Evolutionary conservation across 1,284 basidiomycete species (phyloP), one percentile per base, ranked within the genome.

Genomic region (Heterobasidion occidentale): DNA sequence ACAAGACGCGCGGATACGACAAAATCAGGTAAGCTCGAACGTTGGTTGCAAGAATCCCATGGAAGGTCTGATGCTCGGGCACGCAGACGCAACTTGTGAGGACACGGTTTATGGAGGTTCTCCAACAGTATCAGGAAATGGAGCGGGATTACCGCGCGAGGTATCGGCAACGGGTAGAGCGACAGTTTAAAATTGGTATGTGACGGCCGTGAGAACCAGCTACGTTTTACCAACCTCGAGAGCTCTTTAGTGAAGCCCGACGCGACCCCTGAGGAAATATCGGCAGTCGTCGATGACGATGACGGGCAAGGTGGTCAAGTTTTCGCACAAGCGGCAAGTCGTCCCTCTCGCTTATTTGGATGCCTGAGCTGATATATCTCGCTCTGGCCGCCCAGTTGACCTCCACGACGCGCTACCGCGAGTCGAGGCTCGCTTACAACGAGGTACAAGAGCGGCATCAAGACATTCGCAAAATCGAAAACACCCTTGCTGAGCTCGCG

Each of bases 401-500:
- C 56, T 80, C 80, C 57, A 90, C 91, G n/a, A 87, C 82, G 59
- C 83, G 88, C 46, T 94, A 94, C 69, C 89, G 86, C 50, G 89
- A 93, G 62, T 89, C 92, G 9, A 80, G 92, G 56, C 81, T 83
- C 47, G 94, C 91, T 0, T 92, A 91, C 68, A 81, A 86, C 53
- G 95, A 97, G 72, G 94, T 96, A 1, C 94, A 97, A 70, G 86
- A 91, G 63, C 81, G 95, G 53, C 93, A 97, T 66, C 83, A 89
- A 65, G 94, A 98, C 60, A 84, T 98, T 62, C 81, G 83, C 63
- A 84, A 84, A 65, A 94, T 98, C 68, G 94, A 97, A 70, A 77
- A 80, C 63, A 97, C 94, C 2, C 73, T 98, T 53, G 86, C 83
- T 27, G 94, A 98, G 69, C 79, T 98, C 54, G 90, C 88, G 1